Percentiles rank a stretch among this genome's conserved stretches.
Conservation (phyloP, 768 basidiomycete species). For the Serpula lacrymans region DNA sequence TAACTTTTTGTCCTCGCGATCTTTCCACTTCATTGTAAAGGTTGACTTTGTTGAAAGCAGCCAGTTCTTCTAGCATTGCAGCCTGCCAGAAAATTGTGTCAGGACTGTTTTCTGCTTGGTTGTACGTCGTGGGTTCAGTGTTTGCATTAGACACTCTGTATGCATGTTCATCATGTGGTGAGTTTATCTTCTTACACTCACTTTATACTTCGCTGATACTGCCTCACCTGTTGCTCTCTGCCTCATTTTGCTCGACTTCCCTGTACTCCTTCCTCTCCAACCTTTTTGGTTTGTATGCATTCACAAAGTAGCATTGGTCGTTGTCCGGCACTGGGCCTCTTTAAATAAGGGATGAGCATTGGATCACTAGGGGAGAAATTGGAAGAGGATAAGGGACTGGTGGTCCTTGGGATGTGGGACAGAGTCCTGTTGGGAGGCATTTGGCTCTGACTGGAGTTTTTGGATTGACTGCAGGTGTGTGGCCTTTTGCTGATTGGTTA, state of each 20-base stretch:
- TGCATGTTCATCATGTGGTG: neutral
- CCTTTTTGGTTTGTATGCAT: neutral
- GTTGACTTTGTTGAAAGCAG: no score
- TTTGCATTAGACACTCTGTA: neutral
- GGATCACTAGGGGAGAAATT: neutral
- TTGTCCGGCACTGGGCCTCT: neutral
- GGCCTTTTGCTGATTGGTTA: no score
- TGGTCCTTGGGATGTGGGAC: no score
- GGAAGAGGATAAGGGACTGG: conserved; percentile 4
- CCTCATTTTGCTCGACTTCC: neutral
- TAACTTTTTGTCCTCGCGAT: no score
- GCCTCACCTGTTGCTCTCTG: neutral
- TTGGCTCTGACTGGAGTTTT: no score
- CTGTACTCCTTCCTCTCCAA: neutral
- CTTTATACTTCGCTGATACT: no score
- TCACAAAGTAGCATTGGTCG: neutral
- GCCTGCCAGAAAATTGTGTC: conserved; percentile 3
- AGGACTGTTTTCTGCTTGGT: neutral
- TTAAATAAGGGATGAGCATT: neutral
- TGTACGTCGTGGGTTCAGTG: neutral
- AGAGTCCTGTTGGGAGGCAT: no score
- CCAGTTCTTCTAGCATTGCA: conserved; percentile 3
- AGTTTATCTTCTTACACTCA: no score
- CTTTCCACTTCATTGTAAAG: no score
- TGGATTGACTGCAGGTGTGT: no score